Evolutionary conservation across 768 basidiomycete species (phyloP).

Genomic region (Suillus luteus): DNA sequence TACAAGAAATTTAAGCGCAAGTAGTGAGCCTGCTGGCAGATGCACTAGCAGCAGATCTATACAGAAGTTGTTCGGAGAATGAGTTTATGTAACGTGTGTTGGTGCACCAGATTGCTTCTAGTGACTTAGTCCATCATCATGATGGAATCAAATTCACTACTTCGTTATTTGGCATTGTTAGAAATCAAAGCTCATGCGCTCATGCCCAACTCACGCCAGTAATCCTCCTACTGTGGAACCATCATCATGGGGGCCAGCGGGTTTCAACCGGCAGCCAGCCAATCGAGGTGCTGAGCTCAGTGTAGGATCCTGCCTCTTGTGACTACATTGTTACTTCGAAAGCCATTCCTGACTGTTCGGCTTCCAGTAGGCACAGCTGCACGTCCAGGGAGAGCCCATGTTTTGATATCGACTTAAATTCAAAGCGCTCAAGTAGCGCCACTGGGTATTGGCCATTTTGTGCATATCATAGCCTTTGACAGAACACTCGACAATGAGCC

Average conservation of each 20-base stretch:
- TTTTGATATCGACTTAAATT: no score
- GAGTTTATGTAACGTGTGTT: neutral
- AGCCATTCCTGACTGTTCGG: no score
- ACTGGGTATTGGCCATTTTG: conserved; percentile 36
- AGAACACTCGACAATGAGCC: conserved; percentile 27
- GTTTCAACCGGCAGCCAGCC: no score
- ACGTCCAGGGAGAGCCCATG: neutral
- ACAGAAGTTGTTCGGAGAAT: no score
- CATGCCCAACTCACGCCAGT: no score
- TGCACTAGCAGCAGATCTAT: neutral
- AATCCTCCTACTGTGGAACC: no score
- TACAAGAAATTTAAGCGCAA: neutral
- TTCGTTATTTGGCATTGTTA: neutral
- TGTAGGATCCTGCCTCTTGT: conserved; percentile 55
- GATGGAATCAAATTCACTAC: no score
- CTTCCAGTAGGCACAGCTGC: neutral
- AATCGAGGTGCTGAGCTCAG: conserved; percentile 63
- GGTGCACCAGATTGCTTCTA: neutral
- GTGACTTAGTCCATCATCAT: no score
- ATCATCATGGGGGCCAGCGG: no score
- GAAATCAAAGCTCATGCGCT: neutral
- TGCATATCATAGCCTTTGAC: no score
- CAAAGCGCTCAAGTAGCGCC: conserved; percentile 30
- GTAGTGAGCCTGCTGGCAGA: neutral
- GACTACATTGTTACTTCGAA: conserved; percentile 73